These are phyloP conservation scores for Cytospora piceae DNA, from an alignment of 2,329 filamentous ascomycete species.

Conservation along the genomic window DNA sequence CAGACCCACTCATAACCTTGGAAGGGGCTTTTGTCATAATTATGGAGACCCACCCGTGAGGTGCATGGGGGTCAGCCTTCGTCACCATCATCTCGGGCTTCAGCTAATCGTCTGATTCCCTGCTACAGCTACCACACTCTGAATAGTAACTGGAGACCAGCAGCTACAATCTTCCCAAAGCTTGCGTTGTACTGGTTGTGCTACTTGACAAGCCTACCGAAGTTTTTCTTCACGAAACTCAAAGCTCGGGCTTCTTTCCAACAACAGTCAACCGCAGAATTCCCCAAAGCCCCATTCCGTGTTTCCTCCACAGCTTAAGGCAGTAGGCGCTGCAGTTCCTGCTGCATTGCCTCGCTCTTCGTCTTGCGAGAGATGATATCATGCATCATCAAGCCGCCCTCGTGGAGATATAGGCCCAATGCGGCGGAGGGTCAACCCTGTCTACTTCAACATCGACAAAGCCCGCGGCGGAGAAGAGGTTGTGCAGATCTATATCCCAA, in stretches of 20 bases:
- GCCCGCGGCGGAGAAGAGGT: neutral
- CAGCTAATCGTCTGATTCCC: no score
- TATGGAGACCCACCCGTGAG: no score
- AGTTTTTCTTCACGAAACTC: neutral
- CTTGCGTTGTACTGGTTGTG: no score
- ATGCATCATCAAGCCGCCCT: slow-evolving; percentile 31
- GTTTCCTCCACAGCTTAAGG: slow-evolving; percentile 30
- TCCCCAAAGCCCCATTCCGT: slow-evolving; percentile 22
- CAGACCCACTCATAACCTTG: no score
- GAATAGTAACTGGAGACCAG: no score
- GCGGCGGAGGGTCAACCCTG: neutral
- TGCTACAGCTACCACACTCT: no score
- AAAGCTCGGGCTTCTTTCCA: slow-evolving; percentile 22
- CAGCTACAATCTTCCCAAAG: no score
- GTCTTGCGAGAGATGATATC: slow-evolving; percentile 34
- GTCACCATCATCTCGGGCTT: no score
- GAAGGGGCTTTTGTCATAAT: no score
- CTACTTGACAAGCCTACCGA: no score
- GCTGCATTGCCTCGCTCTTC: slow-evolving; percentile 30
- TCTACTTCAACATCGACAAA: neutral
- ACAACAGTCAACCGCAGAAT: slow-evolving; percentile 19
- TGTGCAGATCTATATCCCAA: neutral
- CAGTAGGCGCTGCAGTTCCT: slow-evolving; percentile 27
- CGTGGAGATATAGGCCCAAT: neutral
- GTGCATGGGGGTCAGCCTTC: no score